These are phyloP conservation scores for Akebia trifoliata DNA, from an alignment of 164 flowering plant genomes.

Conservation along the genomic window DNA sequence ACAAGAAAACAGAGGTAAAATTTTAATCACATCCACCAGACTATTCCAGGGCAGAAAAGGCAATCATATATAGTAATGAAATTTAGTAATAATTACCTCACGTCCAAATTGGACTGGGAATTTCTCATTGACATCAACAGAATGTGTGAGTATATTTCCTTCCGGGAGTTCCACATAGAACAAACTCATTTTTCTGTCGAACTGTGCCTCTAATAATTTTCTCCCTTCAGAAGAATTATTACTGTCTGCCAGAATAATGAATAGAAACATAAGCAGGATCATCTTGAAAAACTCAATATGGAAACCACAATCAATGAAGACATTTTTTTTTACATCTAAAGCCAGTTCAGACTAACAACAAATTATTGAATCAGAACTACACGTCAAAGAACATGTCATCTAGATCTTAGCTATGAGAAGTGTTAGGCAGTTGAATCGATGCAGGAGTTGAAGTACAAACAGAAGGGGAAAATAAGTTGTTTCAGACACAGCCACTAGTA, in stretches of 20 bases:
- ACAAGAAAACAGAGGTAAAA: not conserved
- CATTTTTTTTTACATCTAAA: too few species aligned
- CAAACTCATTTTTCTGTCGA: conserved; percentile 41
- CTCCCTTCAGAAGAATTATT: conserved; percentile 44
- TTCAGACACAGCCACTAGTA: too few species aligned
- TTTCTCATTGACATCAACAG: conserved; percentile 62
- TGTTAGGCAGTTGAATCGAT: too few species aligned
- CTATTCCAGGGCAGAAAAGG: not conserved
- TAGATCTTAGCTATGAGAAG: too few species aligned
- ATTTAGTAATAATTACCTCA: conserved; percentile 48
- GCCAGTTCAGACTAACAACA: too few species aligned
- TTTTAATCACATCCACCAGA: not conserved
- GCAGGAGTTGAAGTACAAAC: too few species aligned
- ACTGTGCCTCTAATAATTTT: conserved; percentile 39
- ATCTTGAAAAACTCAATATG: not conserved
- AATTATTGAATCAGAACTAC: too few species aligned
- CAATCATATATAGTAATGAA: not conserved
- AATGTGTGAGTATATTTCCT: conserved; percentile 57
- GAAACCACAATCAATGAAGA: too few species aligned
- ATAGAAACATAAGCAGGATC: not conserved
- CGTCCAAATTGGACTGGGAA: conserved; percentile 94
- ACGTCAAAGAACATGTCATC: too few species aligned
- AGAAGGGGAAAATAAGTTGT: too few species aligned
- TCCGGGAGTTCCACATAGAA: conserved; percentile 90
- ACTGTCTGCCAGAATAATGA: conserved; percentile 32